A percentile compares a stretch with the other conserved stretches of the same genome.
These are phyloP conservation scores for Phaeosphaeria sp. DNA, from an alignment of 2,329 filamentous ascomycete species.

Conservation along the genomic window DNA sequence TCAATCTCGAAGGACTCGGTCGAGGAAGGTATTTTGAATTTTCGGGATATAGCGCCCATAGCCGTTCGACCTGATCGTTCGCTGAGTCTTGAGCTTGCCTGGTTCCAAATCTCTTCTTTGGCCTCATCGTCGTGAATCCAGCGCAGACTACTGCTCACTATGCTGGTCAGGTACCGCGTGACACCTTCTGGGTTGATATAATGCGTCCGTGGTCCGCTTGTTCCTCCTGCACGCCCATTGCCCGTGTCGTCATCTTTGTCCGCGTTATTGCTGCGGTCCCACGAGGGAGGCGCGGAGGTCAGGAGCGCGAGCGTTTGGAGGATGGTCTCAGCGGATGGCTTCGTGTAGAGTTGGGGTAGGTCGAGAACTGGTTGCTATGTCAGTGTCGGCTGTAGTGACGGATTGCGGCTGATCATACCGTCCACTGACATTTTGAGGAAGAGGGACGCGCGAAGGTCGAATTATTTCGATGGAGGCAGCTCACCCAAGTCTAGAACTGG, in stretches of 20 bases:
- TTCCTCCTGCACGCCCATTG: neutral
- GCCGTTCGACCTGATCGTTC: slow-evolving; percentile 83
- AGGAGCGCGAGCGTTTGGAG: slow-evolving; percentile 71
- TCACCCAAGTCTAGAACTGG: neutral
- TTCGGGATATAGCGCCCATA: slow-evolving; percentile 68
- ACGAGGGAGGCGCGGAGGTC: slow-evolving; percentile 71
- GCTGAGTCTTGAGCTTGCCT: slow-evolving; percentile 79
- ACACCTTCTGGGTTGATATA: slow-evolving; percentile 59
- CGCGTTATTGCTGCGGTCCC: slow-evolving; percentile 60
- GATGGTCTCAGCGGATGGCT: slow-evolving; percentile 70
- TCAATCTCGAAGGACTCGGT: slow-evolving; percentile 62
- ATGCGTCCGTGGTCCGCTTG: slow-evolving; percentile 9
- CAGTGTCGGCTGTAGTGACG: slow-evolving; percentile 10
- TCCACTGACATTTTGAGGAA: slow-evolving; percentile 34
- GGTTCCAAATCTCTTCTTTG: slow-evolving; percentile 75
- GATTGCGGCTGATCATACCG: slow-evolving; percentile 24
- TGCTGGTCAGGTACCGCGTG: slow-evolving; percentile 70
- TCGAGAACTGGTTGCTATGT: slow-evolving; percentile 64
- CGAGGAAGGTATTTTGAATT: slow-evolving; percentile 63
- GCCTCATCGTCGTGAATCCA: slow-evolving; percentile 74
- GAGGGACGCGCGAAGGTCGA: neutral
- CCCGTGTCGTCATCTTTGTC: slow-evolving; percentile 25
- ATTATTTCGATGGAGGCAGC: neutral
- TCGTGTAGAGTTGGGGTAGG: slow-evolving; percentile 83
- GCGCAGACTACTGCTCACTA: slow-evolving; percentile 69